Percentiles rank a stretch among this genome's conserved stretches.
Conservation (phyloP, 176 grass and related monocot species). For the Phoenix dactylifera region DNA sequence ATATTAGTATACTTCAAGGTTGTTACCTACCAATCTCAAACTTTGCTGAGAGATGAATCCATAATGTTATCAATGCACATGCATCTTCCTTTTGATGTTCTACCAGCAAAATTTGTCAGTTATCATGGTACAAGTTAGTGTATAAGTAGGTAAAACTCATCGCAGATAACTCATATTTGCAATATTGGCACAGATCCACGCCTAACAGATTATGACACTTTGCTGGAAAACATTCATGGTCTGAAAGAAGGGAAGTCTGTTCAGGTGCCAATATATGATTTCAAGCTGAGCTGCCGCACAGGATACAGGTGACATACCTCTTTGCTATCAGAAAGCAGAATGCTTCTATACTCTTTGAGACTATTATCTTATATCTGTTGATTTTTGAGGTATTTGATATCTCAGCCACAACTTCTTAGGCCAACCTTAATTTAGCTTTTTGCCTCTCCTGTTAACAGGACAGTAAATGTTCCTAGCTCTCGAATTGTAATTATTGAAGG, state of each 20-base stretch:
- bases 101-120: too few relatives aligned
- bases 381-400: too few relatives aligned
- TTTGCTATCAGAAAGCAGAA: neutral
- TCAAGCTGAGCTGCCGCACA: conserved; percentile 77
- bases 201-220: conserved; percentile 86
- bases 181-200: conserved; percentile 70
- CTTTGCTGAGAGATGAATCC: too few relatives aligned
- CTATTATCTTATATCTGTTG: too few relatives aligned
- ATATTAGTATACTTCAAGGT: too few relatives aligned
- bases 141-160: too few relatives aligned
- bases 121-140: too few relatives aligned
- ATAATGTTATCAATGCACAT: too few relatives aligned
- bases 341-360: neutral
- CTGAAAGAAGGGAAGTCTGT: conserved; percentile 72
- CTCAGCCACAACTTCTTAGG: neutral
- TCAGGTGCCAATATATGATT: conserved; percentile 98
- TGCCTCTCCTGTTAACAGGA: conserved; percentile 46
- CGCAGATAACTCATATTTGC: neutral
- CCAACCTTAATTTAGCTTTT: neutral
- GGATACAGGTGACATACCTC: conserved; percentile 51
- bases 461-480: conserved; percentile 71
- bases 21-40: too few relatives aligned
- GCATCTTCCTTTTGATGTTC: too few relatives aligned
- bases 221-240: conserved; percentile 88
- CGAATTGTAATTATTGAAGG: conserved; percentile 90